These are phyloP conservation scores for Rosellinia necatrix DNA, from an alignment of 2,329 filamentous ascomycete genomes.

Conservation along the genomic window DNA sequence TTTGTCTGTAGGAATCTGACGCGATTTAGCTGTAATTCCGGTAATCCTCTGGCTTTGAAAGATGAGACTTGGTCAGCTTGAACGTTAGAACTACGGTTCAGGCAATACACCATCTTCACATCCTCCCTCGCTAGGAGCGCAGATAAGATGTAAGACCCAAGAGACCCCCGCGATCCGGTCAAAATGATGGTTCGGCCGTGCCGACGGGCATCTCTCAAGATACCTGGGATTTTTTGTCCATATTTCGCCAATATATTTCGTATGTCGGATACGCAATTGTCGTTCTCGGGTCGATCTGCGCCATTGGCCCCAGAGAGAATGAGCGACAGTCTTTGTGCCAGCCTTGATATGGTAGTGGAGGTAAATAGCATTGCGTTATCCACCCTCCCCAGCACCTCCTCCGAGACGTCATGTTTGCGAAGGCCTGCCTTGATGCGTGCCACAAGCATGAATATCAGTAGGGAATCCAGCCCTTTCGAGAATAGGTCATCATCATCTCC, in stretches of 20 bases:
- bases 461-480: conserved; percentile 32
- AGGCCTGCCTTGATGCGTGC: conserved; percentile 35
- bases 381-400: conserved; percentile 20
- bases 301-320: conserved; percentile 6
- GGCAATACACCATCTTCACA: conserved; percentile 24
- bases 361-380: conserved; percentile 21
- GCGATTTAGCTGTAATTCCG: conserved; percentile 17
- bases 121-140: conserved; percentile 20
- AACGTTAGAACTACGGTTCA: conserved; percentile 19
- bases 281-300: not conserved
- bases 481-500: conserved; percentile 33
- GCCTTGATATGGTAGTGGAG: conserved; percentile 14
- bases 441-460: conserved; percentile 30
- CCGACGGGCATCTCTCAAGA: not conserved
- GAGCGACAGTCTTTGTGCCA: conserved; percentile 14
- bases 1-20: conserved; percentile 31
- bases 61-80: conserved; percentile 17
- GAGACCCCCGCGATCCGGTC: conserved; percentile 28
- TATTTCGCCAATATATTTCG: conserved; percentile 17
- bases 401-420: conserved; percentile 22
- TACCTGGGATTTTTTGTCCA: conserved; percentile 13
- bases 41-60: conserved; percentile 22
- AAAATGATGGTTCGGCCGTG: conserved; percentile 20
- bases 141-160: conserved; percentile 29
- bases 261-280: not conserved